phyloP scores from a whole-genome alignment of 768 basidiomycete genomes.

The Udeniomyces megalosporus region DNA sequence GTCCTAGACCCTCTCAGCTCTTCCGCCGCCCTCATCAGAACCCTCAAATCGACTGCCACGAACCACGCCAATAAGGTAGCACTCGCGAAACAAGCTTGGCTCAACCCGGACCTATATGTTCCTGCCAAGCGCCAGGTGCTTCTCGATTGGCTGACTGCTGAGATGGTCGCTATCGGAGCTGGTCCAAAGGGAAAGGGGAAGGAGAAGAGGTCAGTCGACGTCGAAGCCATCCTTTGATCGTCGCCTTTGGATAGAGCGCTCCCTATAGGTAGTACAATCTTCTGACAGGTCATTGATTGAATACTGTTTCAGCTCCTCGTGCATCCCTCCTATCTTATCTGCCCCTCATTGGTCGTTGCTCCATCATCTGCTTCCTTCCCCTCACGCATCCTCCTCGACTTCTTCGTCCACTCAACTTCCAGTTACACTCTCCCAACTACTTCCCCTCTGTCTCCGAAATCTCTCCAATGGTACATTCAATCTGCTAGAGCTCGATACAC shows the following conservation, averaged over 20 bases:
- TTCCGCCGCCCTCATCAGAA: constrained; percentile 7
- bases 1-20: not conserved
- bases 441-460: not conserved
- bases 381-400: not conserved
- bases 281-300: too few species aligned
- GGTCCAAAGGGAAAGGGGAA: constrained; percentile 5
- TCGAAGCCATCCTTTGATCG: not conserved
- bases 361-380: too few species aligned
- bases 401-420: not conserved
- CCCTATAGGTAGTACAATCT: not conserved
- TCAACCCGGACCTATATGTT: constrained; percentile 6
- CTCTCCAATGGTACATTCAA: too few species aligned
- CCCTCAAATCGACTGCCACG: constrained; percentile 5
- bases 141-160: constrained; percentile 7
- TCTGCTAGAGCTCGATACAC: too few species aligned
- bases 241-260: not conserved
- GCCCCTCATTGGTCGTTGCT: too few species aligned
- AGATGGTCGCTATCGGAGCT: not conserved
- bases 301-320: too few species aligned
- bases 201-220: constrained; percentile 1
- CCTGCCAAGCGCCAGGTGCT: constrained; percentile 13
- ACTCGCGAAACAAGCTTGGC: constrained; percentile 8
- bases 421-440: too few species aligned
- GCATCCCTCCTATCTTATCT: too few species aligned
- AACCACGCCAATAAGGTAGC: not conserved